Evolutionary conservation across 352 stramenopile genomes (phyloP), one percentile per base, ranked within the genome.

Genomic region (Phytophthora pisi): DNA sequence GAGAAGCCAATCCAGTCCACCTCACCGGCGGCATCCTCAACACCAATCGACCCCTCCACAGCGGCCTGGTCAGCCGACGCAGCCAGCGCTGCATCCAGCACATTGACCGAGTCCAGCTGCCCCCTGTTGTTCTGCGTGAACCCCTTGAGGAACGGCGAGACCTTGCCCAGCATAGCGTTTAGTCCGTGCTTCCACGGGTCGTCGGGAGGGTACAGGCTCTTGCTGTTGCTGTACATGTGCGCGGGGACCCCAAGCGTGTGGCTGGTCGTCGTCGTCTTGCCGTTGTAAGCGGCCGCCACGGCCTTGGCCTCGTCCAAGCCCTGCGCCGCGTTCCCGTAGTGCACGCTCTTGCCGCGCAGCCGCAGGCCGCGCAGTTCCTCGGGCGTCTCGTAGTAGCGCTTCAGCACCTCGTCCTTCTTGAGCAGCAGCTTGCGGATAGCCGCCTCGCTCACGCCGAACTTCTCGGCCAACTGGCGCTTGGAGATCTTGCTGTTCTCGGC

Each of bases 321-420:
- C 20, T 64, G 18, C 11, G 28, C 40, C 11, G 28, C 40, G 16
- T 18, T 18, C n/a, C 36, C 26, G 6, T 26, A 26, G 9, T 76
- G 72, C 38, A 71, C 62, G 56, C 79, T 91, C 68, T 88, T 88
- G 5, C 85, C 85, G 40, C 85, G 82, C 66, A 91, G 70, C 9
- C 85, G 77, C 70, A 91, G 80, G 66, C 88, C 85, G 45, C 85
- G 83, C 57, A 91, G 77, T 51, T 91, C 83, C 72, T 89, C 85
- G 26, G 85, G 85, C 42, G 85, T 90, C 61, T 92, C 85, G 65
- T 91, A 93, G 72, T 92, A 93, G 24, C 85, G 85, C 54, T 85
- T 76, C 11, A 93, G 71, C 51, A 92, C 87, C 42, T 91, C 85
- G 66, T 93, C 83, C 64, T 92, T 93, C 73, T 92, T 91, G 45